Evolutionary conservation across 2,329 filamentous ascomycete genomes (phyloP).

Genomic region (Fusarium palustre): DNA sequence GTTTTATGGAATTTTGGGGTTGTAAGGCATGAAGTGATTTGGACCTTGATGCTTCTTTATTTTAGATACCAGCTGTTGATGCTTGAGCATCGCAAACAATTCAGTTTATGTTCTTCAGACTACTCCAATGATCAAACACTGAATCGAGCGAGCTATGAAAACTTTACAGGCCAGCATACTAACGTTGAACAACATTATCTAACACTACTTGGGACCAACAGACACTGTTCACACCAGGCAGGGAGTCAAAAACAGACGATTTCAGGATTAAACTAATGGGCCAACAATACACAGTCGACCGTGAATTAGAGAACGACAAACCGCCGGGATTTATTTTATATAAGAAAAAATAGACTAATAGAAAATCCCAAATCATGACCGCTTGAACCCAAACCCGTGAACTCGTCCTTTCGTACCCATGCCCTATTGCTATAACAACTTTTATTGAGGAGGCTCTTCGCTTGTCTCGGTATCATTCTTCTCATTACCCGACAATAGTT

Average conservation of each 20-base stretch:
- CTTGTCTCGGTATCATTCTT: slow-evolving; percentile 34
- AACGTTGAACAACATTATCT: not conserved
- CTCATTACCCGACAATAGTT: slow-evolving; percentile 26
- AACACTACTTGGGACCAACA: not conserved
- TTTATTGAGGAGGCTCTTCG: slow-evolving; percentile 28
- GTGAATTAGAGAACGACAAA: not conserved
- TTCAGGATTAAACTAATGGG: not conserved
- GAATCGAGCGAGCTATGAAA: not conserved
- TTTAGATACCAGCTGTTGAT: slow-evolving; percentile 46
- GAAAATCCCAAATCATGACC: slow-evolving; percentile 40
- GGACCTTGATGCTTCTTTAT: slow-evolving; percentile 36
- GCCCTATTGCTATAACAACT: slow-evolving; percentile 16
- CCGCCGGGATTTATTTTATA: slow-evolving; percentile 16
- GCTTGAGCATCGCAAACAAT: slow-evolving; percentile 29
- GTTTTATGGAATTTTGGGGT: slow-evolving; percentile 41
- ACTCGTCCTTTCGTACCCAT: slow-evolving; percentile 40
- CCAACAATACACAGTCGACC: not conserved
- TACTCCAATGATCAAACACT: not conserved
- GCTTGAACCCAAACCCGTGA: slow-evolving; percentile 42
- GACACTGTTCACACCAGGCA: not conserved
- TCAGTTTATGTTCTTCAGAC: slow-evolving; percentile 16
- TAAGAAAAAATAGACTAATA: slow-evolving; percentile 28
- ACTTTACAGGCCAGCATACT: not conserved
- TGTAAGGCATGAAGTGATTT: slow-evolving; percentile 20
- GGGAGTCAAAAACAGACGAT: not conserved